Base-by-base conservation (phyloP, 305 asterid species). In the Plantago lanceolata region DNA sequence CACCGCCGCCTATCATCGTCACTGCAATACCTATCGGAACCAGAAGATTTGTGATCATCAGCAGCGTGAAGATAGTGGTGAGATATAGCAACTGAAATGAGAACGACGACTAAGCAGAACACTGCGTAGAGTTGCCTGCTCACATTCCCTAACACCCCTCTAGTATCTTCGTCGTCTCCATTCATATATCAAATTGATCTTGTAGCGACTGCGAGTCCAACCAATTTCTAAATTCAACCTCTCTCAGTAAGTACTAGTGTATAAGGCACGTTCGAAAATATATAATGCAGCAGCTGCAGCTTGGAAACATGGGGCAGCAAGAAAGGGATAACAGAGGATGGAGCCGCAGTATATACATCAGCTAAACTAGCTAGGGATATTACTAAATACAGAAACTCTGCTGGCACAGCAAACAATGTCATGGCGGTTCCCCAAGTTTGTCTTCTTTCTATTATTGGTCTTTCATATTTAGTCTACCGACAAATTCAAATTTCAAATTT, bases 81-180 rank as follows among this genome's bases (percentile, higher is more conserved):
- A 49, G 80, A 74, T 7, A 82, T 48, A n/a, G 19, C 67, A 16
- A 68, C 61, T 4, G 75, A 56, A 24, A 79, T 35, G 2, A 82
- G 66, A 19, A 82, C 40, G 21, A 79, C 81, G 1, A 79, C 73
- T 45, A 82, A 71, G 45, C 85, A 82, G n/a, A 79, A 71, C 58
- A 79, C 51, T n/a, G 81, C 78, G 1, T 82, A 82, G 1, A 72
- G 59, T 64, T 77, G 83, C 60, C 81, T 60, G 70, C 83, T 73
- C 57, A 82, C 17, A 59, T 72, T 79, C 47, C 68, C 76, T 50
- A 78, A 15, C 8, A 65, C 16, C 18, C 73, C 74, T 58, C 61
- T 71, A 73, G 20, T 33, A 49, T 64, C 31, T 53, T 69, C 81
- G 64, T 77, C 58, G 64, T 77, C 58, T 47, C 66, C 67, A 70